Base-by-base conservation (phyloP, 192 early-diverging fungal species). In the Cetraspora pellucida region DNA sequence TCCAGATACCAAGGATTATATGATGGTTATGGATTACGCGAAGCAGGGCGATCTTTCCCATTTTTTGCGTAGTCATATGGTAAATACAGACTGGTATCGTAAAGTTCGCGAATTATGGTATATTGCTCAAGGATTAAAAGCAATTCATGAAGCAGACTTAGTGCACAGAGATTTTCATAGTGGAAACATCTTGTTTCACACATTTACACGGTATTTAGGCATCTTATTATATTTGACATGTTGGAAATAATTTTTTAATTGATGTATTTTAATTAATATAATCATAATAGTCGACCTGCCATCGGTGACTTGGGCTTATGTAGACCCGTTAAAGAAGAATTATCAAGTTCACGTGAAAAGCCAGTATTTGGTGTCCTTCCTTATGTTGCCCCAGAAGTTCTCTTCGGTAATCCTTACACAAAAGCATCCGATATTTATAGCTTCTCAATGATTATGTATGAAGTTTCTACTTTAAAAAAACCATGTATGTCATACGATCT, bases 371-470 rank as follows among this genome's bases (percentile, higher is more conserved):
- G 83, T 17, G 80, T 84, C 3, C 75, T 81, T 2, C 83, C 83
- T 23, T 84, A 79, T 50, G 80, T 84, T 45, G 79, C 83, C 0
- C 83, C 83, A 0, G 83, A 84, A 70, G 72, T 80, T 7, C 74
- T 84, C 46, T 63, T 64, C 21, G 77, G 80, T 31, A 23, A 68
- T 2, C 77, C 76, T 2, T 84, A 81, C 63, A 81, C 81, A 30
- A 70, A 72, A 21, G 81, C 80, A 63, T 78, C 83, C 4, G 83
- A 84, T 31, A 69, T 84, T 6, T 84, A 84, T 77, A 80, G 78
- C 73, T 74, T 84, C 13, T 80, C 77, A 7, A 81, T 84, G 55
- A 77, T 84, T 47, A 84, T 81, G 83, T 81, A 78, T 78, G 77
- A 81, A 23, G 46, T 84, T 19, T 75, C 80, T 25, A 77, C 83